Evolutionary conservation across 345 rosid species (phyloP), one percentile per base, ranked within the genome.

Genomic region (Barbarea vulgaris): DNA sequence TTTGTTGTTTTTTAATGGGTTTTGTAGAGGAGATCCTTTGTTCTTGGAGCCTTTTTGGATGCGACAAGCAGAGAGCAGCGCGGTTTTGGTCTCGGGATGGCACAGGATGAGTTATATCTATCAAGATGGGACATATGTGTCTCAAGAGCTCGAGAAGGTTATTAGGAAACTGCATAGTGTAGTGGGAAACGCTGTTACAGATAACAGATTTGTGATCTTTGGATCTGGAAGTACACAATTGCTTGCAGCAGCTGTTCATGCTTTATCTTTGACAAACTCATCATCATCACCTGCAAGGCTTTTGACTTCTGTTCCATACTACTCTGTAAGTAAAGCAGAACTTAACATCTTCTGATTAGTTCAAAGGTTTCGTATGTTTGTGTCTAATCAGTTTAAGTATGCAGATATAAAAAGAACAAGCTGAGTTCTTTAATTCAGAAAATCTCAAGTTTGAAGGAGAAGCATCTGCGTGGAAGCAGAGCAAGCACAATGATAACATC

Each of bases 221-320:
- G 96, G 97, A n/a, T 79, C 73, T 8, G 96, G 97, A 44, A 80
- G 88, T 2, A 88, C 91, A 44, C 91, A 88, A 17, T 82, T 92
- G 58, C 85, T 92, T 19, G 83, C 75, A 69, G 93, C 93, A 3
- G 88, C 91, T 9, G 89, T 83, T 44, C 86, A 79, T 60, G 90
- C 93, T 22, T 78, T 88, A 25, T 82, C 91, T 65, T 63, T 62
- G 4, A 39, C 50, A n/a, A 73, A 82, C 72, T 64, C 90, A 48
- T 71, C 67, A 48, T 71, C 67, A 67, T 54, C 73, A 1, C 84
- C 92, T 72, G 61, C 88, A 21, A 71, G 74, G 0, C 83, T 83
- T 15, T 80, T 90, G 7, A 86, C 87, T 51, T 59, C 92, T 6
- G 66, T 84, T 51, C 96, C 96, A 13, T 88, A 70, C 58, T 90